Conservation (phyloP, 176 grass and related monocot genomes). For the Eremochloa ophiuroides region DNA sequence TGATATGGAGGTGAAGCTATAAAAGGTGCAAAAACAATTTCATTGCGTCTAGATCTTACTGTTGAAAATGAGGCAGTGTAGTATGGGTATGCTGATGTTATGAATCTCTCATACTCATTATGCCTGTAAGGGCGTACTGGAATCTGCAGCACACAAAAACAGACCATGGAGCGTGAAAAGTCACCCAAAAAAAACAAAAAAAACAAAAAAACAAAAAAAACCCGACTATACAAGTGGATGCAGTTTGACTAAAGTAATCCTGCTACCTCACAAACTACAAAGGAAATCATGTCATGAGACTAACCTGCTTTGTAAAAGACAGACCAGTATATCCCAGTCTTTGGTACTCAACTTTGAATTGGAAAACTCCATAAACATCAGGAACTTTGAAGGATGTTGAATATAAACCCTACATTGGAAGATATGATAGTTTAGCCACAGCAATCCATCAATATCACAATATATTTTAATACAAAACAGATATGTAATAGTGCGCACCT, state of each 20-base stretch:
- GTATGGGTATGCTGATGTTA: conserved; percentile 87
- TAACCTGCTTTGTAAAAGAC: conserved; percentile 89
- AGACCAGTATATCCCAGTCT: conserved; percentile 91
- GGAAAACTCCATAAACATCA: conserved; percentile 99
- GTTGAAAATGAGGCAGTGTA: conserved; percentile 91
- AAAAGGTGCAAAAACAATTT: background rate
- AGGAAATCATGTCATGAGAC: conserved; percentile 10
- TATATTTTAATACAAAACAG: conserved; percentile 6
- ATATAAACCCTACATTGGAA: conserved; percentile 62
- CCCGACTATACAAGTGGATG: background rate
- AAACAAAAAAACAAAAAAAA: too few relatives aligned
- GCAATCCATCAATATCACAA: conserved; percentile 24
- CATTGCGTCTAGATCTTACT: conserved; percentile 41
- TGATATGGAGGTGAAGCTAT: background rate
- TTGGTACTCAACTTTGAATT: conserved; percentile 95
- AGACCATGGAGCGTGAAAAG: background rate
- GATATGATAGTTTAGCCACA: conserved; percentile 16
- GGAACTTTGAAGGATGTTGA: conserved; percentile 95
- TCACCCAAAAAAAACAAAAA: background rate
- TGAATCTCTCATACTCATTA: conserved; percentile 97
- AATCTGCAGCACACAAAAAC: conserved; percentile 62
- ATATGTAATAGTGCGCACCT: conserved; percentile 27
- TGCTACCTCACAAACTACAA: background rate
- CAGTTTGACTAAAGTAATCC: background rate
- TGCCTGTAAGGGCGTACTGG: conserved; percentile 87